Evolutionary conservation across 306 rosid genomes (phyloP).

Genomic region (Rosa persica): DNA sequence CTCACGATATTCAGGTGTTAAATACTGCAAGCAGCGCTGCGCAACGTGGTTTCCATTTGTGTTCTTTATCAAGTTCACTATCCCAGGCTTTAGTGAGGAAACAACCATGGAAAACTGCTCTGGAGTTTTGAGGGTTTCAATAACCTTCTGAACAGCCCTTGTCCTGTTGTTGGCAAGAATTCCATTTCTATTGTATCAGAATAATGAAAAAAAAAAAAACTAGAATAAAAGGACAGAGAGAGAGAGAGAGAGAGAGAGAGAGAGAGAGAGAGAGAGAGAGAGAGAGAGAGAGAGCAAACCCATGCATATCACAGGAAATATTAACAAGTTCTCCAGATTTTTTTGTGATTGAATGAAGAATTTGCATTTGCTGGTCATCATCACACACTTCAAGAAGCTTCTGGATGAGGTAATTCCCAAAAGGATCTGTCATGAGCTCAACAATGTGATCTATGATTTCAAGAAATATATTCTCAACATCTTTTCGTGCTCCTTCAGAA

Average conservation of each 20-base stretch:
- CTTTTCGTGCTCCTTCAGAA: conserved; percentile 38
- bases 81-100: conserved; percentile 46
- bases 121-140: conserved; percentile 51
- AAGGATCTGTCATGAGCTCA: conserved; percentile 63
- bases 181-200: neutral
- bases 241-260: too few relatives aligned
- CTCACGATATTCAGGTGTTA: conserved; percentile 38
- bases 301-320: conserved; percentile 61
- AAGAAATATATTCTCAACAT: conserved; percentile 38
- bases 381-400: conserved; percentile 65
- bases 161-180: conserved; percentile 42
- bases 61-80: conserved; percentile 47
- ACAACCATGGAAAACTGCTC: conserved; percentile 50
- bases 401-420: conserved; percentile 62
- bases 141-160: conserved; percentile 62
- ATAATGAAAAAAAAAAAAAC: neutral
- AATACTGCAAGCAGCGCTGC: conserved; percentile 53
- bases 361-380: conserved; percentile 46
- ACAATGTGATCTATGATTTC: conserved; percentile 49
- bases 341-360: conserved; percentile 38
- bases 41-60: conserved; percentile 60
- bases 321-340: conserved; percentile 41
- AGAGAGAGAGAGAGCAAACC: conserved; percentile 41
- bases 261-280: neutral
- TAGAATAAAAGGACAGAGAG: neutral